Evolutionary conservation across 129 eudicot species (phyloP).

Genomic region (Artemisia argyi): DNA sequence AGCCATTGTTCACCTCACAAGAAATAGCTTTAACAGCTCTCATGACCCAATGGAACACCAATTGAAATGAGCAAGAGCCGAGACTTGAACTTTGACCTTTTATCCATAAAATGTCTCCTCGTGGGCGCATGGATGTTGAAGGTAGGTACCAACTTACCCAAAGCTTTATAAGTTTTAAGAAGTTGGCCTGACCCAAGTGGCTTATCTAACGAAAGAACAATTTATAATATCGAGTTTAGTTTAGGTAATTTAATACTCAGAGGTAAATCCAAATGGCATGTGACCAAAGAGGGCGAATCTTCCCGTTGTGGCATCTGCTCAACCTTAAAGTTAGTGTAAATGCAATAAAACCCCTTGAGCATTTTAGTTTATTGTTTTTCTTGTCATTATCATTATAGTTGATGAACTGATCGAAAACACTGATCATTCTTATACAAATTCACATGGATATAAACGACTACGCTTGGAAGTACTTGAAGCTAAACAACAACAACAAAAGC

Average conservation of each 20-base stretch:
- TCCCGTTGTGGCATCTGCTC: not conserved
- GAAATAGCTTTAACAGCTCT: too few relatives aligned
- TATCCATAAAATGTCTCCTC: too few relatives aligned
- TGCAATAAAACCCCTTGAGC: not conserved
- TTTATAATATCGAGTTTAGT: not conserved
- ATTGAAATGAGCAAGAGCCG: too few relatives aligned
- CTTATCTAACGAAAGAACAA: not conserved
- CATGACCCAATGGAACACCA: too few relatives aligned
- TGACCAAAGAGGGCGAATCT: not conserved
- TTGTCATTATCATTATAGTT: too few relatives aligned
- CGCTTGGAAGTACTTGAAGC: slow-evolving; percentile 2
- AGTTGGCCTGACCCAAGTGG: not conserved
- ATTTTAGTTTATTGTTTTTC: not conserved
- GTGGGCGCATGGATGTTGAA: too few relatives aligned
- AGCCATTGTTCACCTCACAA: too few relatives aligned
- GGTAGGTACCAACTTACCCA: too few relatives aligned
- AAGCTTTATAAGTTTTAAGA: not conserved
- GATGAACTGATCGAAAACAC: not conserved
- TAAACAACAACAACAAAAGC: not conserved
- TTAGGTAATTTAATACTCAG: not conserved
- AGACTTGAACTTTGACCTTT: too few relatives aligned
- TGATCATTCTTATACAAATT: slow-evolving; percentile 10
- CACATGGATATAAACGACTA: slow-evolving; percentile 20
- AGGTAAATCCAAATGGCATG: not conserved
- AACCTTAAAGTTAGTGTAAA: not conserved